Evolutionary conservation across 148 eudicot species (phyloP).

Genomic region (Vaccinium myrtillus): DNA sequence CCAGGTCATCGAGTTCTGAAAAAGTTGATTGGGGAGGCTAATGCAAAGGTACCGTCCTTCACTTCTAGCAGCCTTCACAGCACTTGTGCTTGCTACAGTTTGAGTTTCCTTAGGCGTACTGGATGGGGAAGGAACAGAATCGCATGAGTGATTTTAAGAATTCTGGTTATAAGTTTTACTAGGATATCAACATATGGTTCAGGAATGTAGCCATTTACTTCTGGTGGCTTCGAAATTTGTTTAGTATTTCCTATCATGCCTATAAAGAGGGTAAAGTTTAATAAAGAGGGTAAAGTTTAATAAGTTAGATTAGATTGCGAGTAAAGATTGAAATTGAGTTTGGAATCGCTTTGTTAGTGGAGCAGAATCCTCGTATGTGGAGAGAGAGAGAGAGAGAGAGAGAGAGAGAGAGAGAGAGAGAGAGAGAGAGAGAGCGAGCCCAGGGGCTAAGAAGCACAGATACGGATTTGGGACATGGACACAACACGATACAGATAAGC

Average conservation of each 20-base stretch:
- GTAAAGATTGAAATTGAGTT: not conserved
- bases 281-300: not conserved
- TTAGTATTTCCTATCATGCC: not conserved
- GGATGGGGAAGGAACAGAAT: not conserved
- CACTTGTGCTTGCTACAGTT: not conserved
- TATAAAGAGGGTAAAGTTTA: not conserved
- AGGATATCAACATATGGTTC: not conserved
- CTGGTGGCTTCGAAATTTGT: not conserved
- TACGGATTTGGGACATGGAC: too few relatives aligned
- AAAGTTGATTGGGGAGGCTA: slow-evolving; percentile 65
- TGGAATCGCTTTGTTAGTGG: not conserved
- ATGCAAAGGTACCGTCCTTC: slow-evolving; percentile 52
- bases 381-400: not conserved
- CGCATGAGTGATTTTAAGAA: not conserved
- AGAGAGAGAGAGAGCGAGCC: not conserved
- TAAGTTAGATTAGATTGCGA: not conserved
- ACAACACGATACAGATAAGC: too few relatives aligned
- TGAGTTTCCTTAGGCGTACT: not conserved
- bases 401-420: too few relatives aligned
- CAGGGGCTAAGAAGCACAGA: not conserved
- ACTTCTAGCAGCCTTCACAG: slow-evolving; percentile 1
- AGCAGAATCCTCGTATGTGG: not conserved
- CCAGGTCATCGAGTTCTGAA: slow-evolving; percentile 80
- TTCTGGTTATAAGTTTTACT: not conserved
- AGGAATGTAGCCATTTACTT: not conserved